phyloP scores from a whole-genome alignment of 2,329 filamentous ascomycete genomes.

The Ophiobolus disseminans region DNA sequence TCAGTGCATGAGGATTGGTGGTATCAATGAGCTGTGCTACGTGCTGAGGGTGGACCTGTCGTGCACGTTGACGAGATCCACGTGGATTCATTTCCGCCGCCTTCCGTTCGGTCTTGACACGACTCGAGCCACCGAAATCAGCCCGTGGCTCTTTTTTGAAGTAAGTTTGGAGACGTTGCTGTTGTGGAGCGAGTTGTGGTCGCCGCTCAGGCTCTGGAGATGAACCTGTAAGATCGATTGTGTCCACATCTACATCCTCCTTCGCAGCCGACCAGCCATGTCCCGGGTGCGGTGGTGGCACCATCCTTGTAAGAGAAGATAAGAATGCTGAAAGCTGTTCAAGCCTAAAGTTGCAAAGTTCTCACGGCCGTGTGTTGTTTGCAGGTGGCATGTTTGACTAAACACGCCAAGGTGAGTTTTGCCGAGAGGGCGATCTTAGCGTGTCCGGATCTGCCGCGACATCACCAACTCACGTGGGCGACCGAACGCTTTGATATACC shows the following conservation, averaged over 20 bases:
- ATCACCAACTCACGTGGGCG: not conserved
- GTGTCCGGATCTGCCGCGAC: not conserved
- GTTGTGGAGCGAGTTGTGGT: conserved; percentile 10
- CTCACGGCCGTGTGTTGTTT: no score
- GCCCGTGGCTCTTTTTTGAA: conserved; percentile 15
- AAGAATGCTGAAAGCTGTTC: no score
- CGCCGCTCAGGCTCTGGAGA: conserved; percentile 29
- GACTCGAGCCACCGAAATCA: not conserved
- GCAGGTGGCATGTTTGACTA: no score
- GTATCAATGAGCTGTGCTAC: conserved; percentile 37
- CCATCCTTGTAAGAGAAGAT: no score
- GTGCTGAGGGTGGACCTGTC: conserved; percentile 32
- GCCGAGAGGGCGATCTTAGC: no score
- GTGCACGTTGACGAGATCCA: conserved; percentile 12
- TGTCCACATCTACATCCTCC: conserved; percentile 12
- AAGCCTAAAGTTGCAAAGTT: no score
- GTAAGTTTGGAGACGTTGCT: conserved; percentile 13
- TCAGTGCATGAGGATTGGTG: conserved; percentile 23
- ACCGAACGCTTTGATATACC: not conserved
- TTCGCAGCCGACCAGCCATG: not conserved
- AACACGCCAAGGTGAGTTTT: no score
- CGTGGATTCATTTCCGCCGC: not conserved
- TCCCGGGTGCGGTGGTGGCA: not conserved
- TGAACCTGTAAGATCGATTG: conserved; percentile 35
- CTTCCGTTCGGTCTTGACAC: conserved; percentile 5